These are phyloP conservation scores for Solanum corneliomulleri DNA, from an alignment of 257 asterid genomes.

Conservation along the genomic window DNA sequence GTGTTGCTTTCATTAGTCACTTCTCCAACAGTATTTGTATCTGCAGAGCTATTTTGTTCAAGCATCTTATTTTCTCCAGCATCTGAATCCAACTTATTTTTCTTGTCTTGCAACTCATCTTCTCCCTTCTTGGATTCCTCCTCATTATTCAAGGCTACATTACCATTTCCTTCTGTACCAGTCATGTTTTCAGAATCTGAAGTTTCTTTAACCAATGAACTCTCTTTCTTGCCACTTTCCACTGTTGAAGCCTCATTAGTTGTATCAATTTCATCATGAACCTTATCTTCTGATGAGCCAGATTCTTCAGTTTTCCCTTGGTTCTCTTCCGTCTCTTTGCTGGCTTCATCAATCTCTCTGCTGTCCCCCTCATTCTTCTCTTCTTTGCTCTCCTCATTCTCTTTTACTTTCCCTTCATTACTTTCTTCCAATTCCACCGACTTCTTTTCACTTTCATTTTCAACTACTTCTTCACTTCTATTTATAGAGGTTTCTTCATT, in stretches of 20 bases:
- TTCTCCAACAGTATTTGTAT: slow-evolving; percentile 1
- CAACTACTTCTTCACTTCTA: slow-evolving; percentile 13
- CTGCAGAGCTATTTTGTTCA: slow-evolving; percentile 14
- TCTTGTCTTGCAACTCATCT: slow-evolving; percentile 4
- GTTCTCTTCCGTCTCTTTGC: slow-evolving; percentile 16
- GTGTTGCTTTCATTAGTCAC: slow-evolving; percentile 1
- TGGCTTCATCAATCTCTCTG: slow-evolving; percentile 11
- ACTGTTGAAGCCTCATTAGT: slow-evolving; percentile 13
- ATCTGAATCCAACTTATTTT: neutral
- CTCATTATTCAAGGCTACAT: slow-evolving; percentile 4
- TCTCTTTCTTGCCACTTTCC: slow-evolving; percentile 10
- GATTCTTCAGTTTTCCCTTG: slow-evolving; percentile 15
- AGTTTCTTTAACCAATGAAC: slow-evolving; percentile 1
- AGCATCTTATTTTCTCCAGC: slow-evolving; percentile 4
- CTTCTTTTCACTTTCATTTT: slow-evolving; percentile 24
- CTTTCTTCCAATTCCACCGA: slow-evolving; percentile 16
- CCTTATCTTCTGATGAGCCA: slow-evolving; percentile 17
- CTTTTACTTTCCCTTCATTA: slow-evolving; percentile 17
- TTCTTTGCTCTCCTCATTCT: slow-evolving; percentile 13
- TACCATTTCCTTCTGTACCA: slow-evolving; percentile 14
- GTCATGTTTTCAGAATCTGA: slow-evolving; percentile 17
- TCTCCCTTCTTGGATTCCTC: slow-evolving; percentile 15
- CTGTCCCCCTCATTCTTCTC: slow-evolving; percentile 15
- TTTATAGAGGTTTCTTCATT: slow-evolving; percentile 8
- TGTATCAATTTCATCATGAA: slow-evolving; percentile 12